Base-by-base conservation (phyloP, 2,329 filamentous ascomycete species). In the Aureobasidium sp. region DNA sequence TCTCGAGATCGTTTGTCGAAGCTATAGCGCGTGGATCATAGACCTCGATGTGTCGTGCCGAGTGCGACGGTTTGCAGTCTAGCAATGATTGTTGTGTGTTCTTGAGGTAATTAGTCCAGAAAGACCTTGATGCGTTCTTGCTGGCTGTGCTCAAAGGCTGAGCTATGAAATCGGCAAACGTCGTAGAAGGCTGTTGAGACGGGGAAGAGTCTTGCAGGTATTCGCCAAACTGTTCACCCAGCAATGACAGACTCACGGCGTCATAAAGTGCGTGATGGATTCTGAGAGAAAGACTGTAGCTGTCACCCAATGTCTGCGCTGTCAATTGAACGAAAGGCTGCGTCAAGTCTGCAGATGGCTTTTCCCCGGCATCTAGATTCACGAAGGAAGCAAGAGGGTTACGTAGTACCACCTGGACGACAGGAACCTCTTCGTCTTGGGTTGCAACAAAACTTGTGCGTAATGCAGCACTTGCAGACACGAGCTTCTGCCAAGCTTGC, bases 201-300 rank as follows among this genome's bases (percentile, higher is more conserved):
- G 25, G 3, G 2, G 25, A 17, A 11, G 45, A 49, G 22, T 48
- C 55, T 61, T 69, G 69, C 66, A 82, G 30, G 2, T 72, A 58
- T 4, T 61, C 57, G 56, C 75, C 67, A 11, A 85, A 68, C 35
- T 77, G 68, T 12, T 75, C 64, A 19, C 89, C 71, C 5, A 95
- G 70, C 0, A 76, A 64, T 1, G 83, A 79, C 4, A 96, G 72
- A 61, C 87, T 93, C 56, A 94, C 76, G 5, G 84, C 90, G 65
- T 96, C 91, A 63, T 96, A 97, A 0, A 96, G 74, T 0, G 87
- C 86, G 65, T 97, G 90, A 58, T 95, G 90, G 4, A 96, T 84
- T 22, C 74, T 72, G 2, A 77, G 69, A 40, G 69, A 59, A 39
- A 75, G 53, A 6, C 42, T 39, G 47, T 54, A 62, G 11, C 53